Evolutionary conservation across 2,329 filamentous ascomycete genomes (phyloP), one percentile per base, ranked within the genome.

Genomic region (Bipolaris victoriae): DNA sequence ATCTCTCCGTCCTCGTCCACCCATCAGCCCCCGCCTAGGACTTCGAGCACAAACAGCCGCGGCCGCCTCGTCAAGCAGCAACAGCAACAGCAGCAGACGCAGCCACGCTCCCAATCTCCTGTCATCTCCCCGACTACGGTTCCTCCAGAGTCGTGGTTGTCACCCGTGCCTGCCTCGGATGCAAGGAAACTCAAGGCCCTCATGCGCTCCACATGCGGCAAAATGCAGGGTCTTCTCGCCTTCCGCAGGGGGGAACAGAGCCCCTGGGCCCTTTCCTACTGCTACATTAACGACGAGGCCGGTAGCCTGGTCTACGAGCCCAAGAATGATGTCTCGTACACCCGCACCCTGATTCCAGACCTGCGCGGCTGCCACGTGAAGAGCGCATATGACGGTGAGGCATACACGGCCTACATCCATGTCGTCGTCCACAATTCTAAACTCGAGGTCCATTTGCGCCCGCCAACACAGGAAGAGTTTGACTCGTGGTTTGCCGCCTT

Each of bases 401-500:
- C 78, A 13, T 78, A 78, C 64, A 79, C 79, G 29, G 79, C 81
- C 13, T 82, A 82, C 60, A 78, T 84, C 49, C 79, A 83, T 60
- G 76, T 84, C 36, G 74, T 85, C 80, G 49, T 82, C 51, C 79
- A 83, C 51, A 82, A 84, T 43, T 81, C 82, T 24, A 83, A 83
- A 7, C 74, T 86, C 22, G 84, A 90, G 62, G 79, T 91, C 41
- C 79, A 89, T 52, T 77, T 95, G 55, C 84, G 88, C 35, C 89
- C 91, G 13, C 74, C 85, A 7, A 82, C 83, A 2, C 76, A 83
- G 31, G 84, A 87, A 18, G 90, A 94, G 68, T 86, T 89, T 63
- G 90, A 94, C 65, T 81, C 88, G 20, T 95, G 91, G 91, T 85
- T 93, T 55, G 91, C 91, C 13, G 90, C 90, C 7, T 76, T 95